These are phyloP conservation scores for Phytopythium oedochilum DNA, from an alignment of 352 stramenopile genomes.

Conservation along the genomic window DNA sequence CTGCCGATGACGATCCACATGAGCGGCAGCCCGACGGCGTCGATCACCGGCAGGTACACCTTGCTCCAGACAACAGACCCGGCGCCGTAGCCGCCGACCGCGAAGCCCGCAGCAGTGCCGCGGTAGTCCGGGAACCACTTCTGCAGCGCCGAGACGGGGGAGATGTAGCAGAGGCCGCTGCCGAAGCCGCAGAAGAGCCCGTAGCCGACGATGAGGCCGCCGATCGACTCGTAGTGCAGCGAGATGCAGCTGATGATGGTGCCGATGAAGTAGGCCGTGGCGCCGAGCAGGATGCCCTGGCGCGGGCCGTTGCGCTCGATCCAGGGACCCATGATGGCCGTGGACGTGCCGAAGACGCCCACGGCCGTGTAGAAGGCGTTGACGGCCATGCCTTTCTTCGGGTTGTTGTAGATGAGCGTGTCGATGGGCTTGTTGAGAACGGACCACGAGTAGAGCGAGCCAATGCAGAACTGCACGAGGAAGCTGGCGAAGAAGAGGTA, in stretches of 20 bases:
- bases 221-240: slow-evolving; percentile 37
- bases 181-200: slow-evolving; percentile 60
- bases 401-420: slow-evolving; percentile 33
- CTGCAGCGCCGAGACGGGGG: slow-evolving; percentile 56
- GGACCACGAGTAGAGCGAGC: slow-evolving; percentile 67
- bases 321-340: slow-evolving; percentile 69
- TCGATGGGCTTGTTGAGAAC: slow-evolving; percentile 73
- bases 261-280: slow-evolving; percentile 38
- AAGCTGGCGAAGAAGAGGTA: slow-evolving; percentile 63
- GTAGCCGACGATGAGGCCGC: slow-evolving; percentile 54
- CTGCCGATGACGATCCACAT: slow-evolving; percentile 45
- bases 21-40: slow-evolving; percentile 37
- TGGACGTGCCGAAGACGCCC: slow-evolving; percentile 51
- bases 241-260: slow-evolving; percentile 40
- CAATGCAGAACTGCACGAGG: slow-evolving; percentile 66
- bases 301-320: slow-evolving; percentile 60
- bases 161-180: slow-evolving; percentile 73
- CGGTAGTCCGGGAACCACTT: slow-evolving; percentile 77
- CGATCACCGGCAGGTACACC: slow-evolving; percentile 51
- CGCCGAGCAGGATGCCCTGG: slow-evolving; percentile 41
- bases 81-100: slow-evolving; percentile 57
- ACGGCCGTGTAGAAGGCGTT: slow-evolving; percentile 73
- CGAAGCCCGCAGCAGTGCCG: slow-evolving; percentile 59
- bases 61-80: slow-evolving; percentile 59
- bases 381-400: slow-evolving; percentile 39